Evolutionary conservation across 139 green algal genomes (phyloP), one percentile per base, ranked within the genome.

Genomic region (Tetraselmis striata): DNA sequence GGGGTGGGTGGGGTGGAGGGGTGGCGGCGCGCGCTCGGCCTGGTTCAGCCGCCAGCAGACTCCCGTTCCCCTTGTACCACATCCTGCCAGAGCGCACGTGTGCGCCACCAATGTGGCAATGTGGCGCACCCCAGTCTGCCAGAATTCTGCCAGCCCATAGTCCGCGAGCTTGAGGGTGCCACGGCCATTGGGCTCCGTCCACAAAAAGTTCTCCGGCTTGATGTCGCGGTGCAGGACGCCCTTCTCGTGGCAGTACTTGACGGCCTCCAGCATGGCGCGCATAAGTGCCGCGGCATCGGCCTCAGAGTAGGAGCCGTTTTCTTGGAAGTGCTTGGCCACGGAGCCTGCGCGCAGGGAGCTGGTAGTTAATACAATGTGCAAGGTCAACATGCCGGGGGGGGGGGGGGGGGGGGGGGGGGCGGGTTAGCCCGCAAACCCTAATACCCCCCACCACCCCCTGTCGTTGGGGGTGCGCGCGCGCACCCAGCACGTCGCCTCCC

Each of bases 211-310:
- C 77, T 81, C 77, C 23, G 77, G 77, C 77, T 81, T 81, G 77
- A 81, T 81, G 77, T 81, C 77, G 25, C 77, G 31, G 77, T 81
- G 77, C 77, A 81, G 32, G 26, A 81, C 77, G 31, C 77, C 77
- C 32, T 67, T 81, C 2, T 29, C 26, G 77, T 81, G 77, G 77
- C 77, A 81, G 24, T 81, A 67, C 77, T 32, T 28, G 26, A 81
- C 27, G 5, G 77, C 25, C 26, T 77, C 25, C 74, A 77, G 26
- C 74, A 29, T 77, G 5, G 74, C 26, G 74, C 25, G n/a, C 26
- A 77, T 77, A 2, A 77, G 45, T 5, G 45, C 45, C 45, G 45
- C 45, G 11, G 45, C 45, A 18, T 67, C 45, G 11, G 45, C 45
- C 45, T 67, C 45, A 5, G 45, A 67, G 45, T 67, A 67, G 11